Evolutionary conservation across 257 asterid genomes (phyloP), one percentile per base, ranked within the genome.

Genomic region (Nicotiana tabacum): DNA sequence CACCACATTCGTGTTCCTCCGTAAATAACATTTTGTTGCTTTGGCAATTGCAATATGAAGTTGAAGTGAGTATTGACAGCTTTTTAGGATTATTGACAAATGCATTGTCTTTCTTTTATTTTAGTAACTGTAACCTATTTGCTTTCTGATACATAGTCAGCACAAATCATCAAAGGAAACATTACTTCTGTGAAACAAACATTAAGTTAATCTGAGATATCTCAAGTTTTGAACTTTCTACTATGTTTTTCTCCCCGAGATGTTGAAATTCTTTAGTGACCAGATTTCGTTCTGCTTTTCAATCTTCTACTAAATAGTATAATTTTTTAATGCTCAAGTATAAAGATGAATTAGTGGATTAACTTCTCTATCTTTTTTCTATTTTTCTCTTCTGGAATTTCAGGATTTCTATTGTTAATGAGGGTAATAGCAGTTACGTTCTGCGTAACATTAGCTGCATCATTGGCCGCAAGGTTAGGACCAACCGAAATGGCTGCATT

Each of bases 401-500:
- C 86, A 94, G 98, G 98, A 24, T 89, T 85, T 77, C 87, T 92
- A 66, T 86, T 94, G 66, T 87, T 94, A 18, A 83, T 91, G 88
- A 92, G 97, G 88, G 98, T 93, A 33, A 89, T 93, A 80, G 97
- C 97, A 0, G 97, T 90, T 83, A 94, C 97, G 12, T 91, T 91
- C 84, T 94, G 98, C 21, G 95, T 94, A 66, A 94, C 98, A 3
- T 89, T 94, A 6, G 88, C 97, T 70, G 96, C 98, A 81, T 94
- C 98, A 16, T 56, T 89, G 87, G 97, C 97, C 24, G 98, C 97
- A 5, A 87, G 94, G 58, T 88, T 88, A 30, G 98, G 98, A 60
- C 30, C 97, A 5, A 92, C 90, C 4, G 85, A 92, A 77, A 93
- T 94, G 98, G 98, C 98, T 78, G 97, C 98, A 5, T 94, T 94